phyloP scores from a whole-genome alignment of 176 grass and related monocot genomes.

The Carex littledalei region DNA sequence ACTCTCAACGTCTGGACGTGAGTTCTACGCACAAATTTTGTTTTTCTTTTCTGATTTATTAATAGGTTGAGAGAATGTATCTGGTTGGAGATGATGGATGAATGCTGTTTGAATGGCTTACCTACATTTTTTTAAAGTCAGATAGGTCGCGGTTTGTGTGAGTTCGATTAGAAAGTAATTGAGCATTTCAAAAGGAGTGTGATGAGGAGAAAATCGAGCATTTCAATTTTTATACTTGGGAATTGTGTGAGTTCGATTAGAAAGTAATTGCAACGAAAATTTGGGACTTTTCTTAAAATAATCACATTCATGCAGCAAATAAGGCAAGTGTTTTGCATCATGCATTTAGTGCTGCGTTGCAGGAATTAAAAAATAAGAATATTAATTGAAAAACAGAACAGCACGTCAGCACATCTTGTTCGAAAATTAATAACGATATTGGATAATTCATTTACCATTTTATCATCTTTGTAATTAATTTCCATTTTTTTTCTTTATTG shows the following conservation, averaged over 20 bases:
- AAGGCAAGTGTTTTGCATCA: background rate
- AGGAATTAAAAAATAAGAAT: background rate
- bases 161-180: background rate
- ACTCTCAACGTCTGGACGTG: constrained; percentile 99
- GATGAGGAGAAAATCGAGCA: background rate
- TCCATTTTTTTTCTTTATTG: background rate
- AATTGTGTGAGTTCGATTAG: background rate
- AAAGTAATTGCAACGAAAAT: background rate
- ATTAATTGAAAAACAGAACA: background rate
- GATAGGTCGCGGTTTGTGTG: background rate
- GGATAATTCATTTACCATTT: constrained; percentile 5
- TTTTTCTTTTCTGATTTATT: background rate
- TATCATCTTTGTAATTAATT: background rate
- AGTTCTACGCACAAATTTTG: background rate
- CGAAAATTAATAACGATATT: background rate
- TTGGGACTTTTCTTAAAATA: background rate
- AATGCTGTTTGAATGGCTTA: background rate
- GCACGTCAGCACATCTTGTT: background rate
- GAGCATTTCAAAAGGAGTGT: background rate
- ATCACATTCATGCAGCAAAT: background rate
- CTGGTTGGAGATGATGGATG: background rate
- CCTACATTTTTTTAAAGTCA: background rate
- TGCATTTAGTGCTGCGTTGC: background rate
- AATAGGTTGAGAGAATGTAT: background rate
- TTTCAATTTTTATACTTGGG: background rate